Evolutionary conservation across 495 filamentous ascomycete genomes (phyloP).

Genomic region (Annulohypoxylon bovei): DNA sequence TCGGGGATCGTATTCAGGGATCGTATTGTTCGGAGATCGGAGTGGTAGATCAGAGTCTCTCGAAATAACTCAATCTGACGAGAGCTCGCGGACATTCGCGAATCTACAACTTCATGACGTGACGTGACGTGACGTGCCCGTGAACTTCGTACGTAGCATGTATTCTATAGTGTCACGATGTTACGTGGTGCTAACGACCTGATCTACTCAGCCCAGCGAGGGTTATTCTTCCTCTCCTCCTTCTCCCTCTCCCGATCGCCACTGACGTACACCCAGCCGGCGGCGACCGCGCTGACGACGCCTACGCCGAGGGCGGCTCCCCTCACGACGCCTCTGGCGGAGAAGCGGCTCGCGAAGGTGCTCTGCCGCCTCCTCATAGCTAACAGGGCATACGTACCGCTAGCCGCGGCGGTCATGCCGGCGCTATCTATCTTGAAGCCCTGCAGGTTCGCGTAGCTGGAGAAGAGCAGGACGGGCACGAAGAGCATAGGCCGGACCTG

Average conservation of each 20-base stretch:
- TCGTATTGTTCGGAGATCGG: background rate
- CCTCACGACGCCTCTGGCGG: constrained; percentile 73
- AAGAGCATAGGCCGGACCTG: constrained; percentile 81
- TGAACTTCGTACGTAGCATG: background rate
- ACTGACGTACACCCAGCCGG: constrained; percentile 75
- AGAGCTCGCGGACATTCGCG: background rate
- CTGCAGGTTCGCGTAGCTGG: constrained; percentile 82
- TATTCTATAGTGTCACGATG: background rate
- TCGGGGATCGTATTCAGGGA: no score
- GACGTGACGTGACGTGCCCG: background rate
- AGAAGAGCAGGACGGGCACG: constrained; percentile 84
- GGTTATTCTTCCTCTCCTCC: constrained; percentile 52
- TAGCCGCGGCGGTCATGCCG: constrained; percentile 86
- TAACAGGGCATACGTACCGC: constrained; percentile 82
- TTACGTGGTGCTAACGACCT: background rate
- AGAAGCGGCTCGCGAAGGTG: constrained; percentile 67
- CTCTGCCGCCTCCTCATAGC: constrained; percentile 69
- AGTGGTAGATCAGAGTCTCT: background rate
- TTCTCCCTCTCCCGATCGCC: constrained; percentile 64
- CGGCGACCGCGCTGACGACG: constrained; percentile 72
- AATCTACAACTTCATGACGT: background rate
- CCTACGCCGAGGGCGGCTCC: constrained; percentile 77
- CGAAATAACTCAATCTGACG: background rate
- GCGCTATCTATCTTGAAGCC: constrained; percentile 84
- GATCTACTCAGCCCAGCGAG: constrained; percentile 57